Percentiles rank a stretch among this genome's conserved stretches.
Evolutionary conservation across 495 filamentous ascomycete genomes (phyloP).

Genomic region (Cenococcum geophilum): DNA sequence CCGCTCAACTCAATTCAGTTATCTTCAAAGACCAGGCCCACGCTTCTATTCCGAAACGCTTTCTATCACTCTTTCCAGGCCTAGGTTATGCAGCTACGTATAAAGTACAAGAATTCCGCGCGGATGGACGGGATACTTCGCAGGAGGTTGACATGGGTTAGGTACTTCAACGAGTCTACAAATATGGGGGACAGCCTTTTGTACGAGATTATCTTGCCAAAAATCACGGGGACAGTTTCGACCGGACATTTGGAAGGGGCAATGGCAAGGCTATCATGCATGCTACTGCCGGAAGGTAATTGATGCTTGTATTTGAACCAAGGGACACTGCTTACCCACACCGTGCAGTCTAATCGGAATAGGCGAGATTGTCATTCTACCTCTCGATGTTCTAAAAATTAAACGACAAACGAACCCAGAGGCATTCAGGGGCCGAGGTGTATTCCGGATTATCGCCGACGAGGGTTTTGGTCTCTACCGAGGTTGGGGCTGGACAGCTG

Average conservation of each 20-base stretch:
- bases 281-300: slow-evolving; percentile 84
- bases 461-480: slow-evolving; percentile 95
- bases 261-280: slow-evolving; percentile 98
- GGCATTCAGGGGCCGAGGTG: slow-evolving; percentile 88
- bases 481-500: slow-evolving; percentile 96
- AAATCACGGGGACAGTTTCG: slow-evolving; percentile 77
- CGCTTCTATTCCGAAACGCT: slow-evolving; percentile 64
- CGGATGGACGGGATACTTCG: not conserved
- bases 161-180: slow-evolving; percentile 94
- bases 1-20: slow-evolving; percentile 68
- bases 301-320: slow-evolving; percentile 17
- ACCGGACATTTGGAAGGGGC: slow-evolving; percentile 85
- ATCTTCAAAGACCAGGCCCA: slow-evolving; percentile 88
- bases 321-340: slow-evolving; percentile 4
- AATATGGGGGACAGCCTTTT: slow-evolving; percentile 97
- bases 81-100: slow-evolving; percentile 96
- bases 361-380: slow-evolving; percentile 91
- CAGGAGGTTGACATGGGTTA: slow-evolving; percentile 30
- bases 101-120: slow-evolving; percentile 56
- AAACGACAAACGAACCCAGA: slow-evolving; percentile 99
- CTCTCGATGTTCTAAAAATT: slow-evolving; percentile 97
- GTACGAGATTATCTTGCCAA: slow-evolving; percentile 81
- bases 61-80: slow-evolving; percentile 93
- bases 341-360: slow-evolving; percentile 76
- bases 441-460: slow-evolving; percentile 82